Percentiles rank a stretch among this genome's conserved stretches.
Conservation (phyloP, 768 basidiomycete genomes). For the Leccinum broughii region DNA sequence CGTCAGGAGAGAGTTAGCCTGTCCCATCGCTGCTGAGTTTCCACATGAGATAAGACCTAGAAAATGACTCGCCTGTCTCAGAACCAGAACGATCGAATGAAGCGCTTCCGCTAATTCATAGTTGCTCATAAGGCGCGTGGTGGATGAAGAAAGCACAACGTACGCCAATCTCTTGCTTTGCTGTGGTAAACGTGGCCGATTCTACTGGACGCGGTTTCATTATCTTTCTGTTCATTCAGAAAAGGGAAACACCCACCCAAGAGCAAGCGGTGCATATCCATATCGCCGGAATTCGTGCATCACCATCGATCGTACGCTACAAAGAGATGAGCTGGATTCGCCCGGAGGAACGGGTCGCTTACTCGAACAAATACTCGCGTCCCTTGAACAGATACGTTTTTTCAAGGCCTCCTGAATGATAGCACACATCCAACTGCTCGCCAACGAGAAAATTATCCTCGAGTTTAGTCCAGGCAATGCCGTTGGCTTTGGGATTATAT, state of each 20-base stretch:
- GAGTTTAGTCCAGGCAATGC: slow-evolving; percentile 21
- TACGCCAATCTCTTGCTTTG: slow-evolving; percentile 71
- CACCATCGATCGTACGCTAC: slow-evolving; percentile 68
- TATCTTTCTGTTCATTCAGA: not conserved
- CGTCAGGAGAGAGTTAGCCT: slow-evolving; percentile 73
- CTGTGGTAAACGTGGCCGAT: slow-evolving; percentile 48
- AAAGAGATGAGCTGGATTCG: slow-evolving; percentile 4
- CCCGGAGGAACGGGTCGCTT: slow-evolving; percentile 29
- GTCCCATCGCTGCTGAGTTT: not conserved
- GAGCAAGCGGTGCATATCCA: slow-evolving; percentile 51
- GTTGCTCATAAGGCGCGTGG: not conserved
- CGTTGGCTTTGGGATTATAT: slow-evolving; percentile 25
- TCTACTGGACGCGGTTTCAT: slow-evolving; percentile 34
- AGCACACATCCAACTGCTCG: slow-evolving; percentile 24
- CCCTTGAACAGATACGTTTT: slow-evolving; percentile 67
- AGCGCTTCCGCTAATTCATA: slow-evolving; percentile 21
- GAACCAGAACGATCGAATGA: slow-evolving; percentile 46
- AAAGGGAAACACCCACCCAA: slow-evolving; percentile 42
- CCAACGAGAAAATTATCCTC: slow-evolving; percentile 11
- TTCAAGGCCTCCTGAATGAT: slow-evolving; percentile 44
- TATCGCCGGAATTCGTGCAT: slow-evolving; percentile 66
- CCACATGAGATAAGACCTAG: not conserved
- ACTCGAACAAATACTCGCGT: slow-evolving; percentile 79
- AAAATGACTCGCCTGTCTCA: slow-evolving; percentile 46
- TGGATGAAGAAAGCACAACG: slow-evolving; percentile 29